Evolutionary conservation across 306 rosid species (phyloP).

Genomic region (Pyrus communis): DNA sequence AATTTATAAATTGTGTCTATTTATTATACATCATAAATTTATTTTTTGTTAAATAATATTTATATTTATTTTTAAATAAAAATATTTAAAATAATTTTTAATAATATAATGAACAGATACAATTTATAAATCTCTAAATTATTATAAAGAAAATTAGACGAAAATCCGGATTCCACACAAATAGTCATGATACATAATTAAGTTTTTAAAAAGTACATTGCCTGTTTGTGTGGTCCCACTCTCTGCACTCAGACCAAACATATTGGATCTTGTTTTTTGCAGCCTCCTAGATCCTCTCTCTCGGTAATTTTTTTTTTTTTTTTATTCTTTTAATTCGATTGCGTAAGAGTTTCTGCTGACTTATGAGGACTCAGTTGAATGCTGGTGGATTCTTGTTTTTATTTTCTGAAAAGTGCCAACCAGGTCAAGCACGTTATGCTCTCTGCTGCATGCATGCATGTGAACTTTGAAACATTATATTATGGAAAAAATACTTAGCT

Average conservation of each 20-base stretch:
- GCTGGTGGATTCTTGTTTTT: neutral
- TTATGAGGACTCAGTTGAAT: neutral
- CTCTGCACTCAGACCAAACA: neutral
- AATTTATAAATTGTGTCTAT: accelerated
- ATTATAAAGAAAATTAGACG: accelerated
- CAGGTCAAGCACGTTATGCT: neutral
- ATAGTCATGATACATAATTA: neutral
- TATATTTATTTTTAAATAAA: no score
- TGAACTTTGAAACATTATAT: neutral
- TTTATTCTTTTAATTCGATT: neutral
- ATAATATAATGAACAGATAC: accelerated
- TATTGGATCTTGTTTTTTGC: neutral
- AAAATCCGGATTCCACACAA: no score
- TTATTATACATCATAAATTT: accelerated
- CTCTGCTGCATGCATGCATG: neutral
- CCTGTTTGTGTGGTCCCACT: neutral
- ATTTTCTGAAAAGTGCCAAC: neutral
- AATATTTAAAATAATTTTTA: no score
- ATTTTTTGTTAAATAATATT: no score
- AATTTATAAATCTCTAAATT: accelerated
- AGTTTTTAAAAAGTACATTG: neutral
- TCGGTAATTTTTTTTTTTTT: neutral
- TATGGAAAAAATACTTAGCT: no score
- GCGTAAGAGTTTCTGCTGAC: neutral
- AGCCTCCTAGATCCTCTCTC: neutral